A percentile compares a stretch with the other conserved stretches of the same genome.
These are phyloP conservation scores for Agrocybe chaxingu DNA, from an alignment of 768 basidiomycete genomes.

Conservation along the genomic window DNA sequence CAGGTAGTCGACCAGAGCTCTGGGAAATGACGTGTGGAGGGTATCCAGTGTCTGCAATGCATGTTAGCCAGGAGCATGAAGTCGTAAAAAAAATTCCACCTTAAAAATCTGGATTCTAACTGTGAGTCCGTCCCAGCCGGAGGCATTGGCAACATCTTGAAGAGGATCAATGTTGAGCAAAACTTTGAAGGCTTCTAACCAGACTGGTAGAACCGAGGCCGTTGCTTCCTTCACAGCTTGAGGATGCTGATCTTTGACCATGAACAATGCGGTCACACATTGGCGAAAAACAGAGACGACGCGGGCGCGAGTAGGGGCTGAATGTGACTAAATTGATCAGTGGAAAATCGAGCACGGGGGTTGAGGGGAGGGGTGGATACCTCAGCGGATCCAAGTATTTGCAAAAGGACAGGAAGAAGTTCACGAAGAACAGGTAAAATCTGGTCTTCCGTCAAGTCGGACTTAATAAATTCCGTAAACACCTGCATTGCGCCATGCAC, in stretches of 20 bases:
- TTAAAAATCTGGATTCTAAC: conserved; percentile 84
- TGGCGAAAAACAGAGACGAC: conserved; percentile 88
- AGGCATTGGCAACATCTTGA: conserved; percentile 52
- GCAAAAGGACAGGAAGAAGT: conserved; percentile 80
- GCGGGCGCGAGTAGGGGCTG: conserved; percentile 78
- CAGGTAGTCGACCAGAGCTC: conserved; percentile 61
- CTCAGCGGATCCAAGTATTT: conserved; percentile 73
- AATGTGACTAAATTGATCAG: conserved; percentile 48
- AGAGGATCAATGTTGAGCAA: conserved; percentile 65
- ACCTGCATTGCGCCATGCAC: conserved; percentile 98
- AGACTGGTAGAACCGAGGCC: conserved; percentile 77
- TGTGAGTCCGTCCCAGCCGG: conserved; percentile 79
- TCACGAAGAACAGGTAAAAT: conserved; percentile 88
- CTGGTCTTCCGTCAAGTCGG: conserved; percentile 93
- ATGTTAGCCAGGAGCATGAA: not conserved
- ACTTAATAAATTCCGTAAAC: conserved; percentile 90
- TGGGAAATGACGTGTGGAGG: conserved; percentile 80
- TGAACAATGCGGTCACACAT: conserved; percentile 85
- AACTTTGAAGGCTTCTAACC: conserved; percentile 88
- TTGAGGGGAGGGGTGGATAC: conserved; percentile 31
- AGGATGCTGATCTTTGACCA: conserved; percentile 93
- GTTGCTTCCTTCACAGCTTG: conserved; percentile 82
- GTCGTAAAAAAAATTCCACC: conserved; percentile 36
- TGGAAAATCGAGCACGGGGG: conserved; percentile 5
- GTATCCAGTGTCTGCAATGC: conserved; percentile 67